Evolutionary conservation across 2,329 filamentous ascomycete species (phyloP), one percentile per base, ranked within the genome.

Genomic region (Tympanopsis confertula): DNA sequence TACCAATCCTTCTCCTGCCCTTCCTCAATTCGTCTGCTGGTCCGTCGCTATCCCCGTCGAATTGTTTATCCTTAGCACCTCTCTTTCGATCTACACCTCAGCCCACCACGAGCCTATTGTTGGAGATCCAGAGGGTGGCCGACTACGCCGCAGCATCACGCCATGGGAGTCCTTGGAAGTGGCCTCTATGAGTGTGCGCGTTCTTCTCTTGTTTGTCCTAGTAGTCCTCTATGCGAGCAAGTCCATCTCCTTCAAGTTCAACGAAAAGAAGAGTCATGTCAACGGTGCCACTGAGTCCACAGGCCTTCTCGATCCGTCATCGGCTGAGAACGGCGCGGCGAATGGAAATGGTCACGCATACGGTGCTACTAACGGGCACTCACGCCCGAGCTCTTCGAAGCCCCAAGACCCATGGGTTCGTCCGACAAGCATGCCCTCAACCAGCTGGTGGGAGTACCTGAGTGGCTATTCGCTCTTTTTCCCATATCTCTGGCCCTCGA

Each of bases 381-480:
- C 49, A 26, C 52, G 55, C 38, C 50, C 49, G 38, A 48, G 55
- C 29, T 54, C 64, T 39, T 58, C 68, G 43, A 80, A 86, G 41
- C 72, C 76, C 37, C 74, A 76, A 18, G 78, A 82, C 7, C 86
- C 84, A 4, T 96, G 94, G 68, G 93, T 93, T 56, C 82, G 89
- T 47, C 88, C 88, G 2, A 82, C 82, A 26, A 89, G 86, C 45
- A 74, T 86, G 5, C 88, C 86, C 3, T 83, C 84, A 47, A 86
- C 84, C 47, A 91, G 80, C 38, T 98, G 91, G 91, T 94, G 84
- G 78, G 88, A 96, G 54, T 98, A 98, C 56, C 66, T 95, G 42
- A 79, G 82, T 45, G 87, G 89, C 35, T 98, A 96, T 58, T 84
- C 82, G 12, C 68, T 95, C 37, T 94, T 98, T 61, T 93, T 96